Base-by-base conservation (phyloP, 257 asterid species). In the Jacaranda mimosifolia region DNA sequence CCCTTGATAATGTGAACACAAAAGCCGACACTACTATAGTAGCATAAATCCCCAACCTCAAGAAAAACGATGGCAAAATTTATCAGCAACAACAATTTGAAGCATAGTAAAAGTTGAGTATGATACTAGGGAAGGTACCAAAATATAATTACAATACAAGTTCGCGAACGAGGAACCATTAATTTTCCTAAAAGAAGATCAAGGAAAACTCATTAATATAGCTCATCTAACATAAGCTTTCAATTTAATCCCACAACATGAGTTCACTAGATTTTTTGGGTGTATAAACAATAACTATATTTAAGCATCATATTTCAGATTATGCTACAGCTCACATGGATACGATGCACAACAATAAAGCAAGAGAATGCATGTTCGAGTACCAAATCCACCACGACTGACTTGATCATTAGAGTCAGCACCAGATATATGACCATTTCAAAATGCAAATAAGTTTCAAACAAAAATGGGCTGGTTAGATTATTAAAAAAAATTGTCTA, bases 261-360 rank as follows among this genome's bases (percentile, higher is more conserved):
- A 49, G 6, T 13, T 49, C 56, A 18, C 35, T 56, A 2, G 18
- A 52, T 0, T 7, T 56, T 62, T 49, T 68, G 26, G 8, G 6
- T 15, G 39, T 42, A 66, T 18, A 43, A 43, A 5, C 11, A 13
- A 68, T 68, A 3, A 11, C 19, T 4, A 21, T 3, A 19, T 46
- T 19, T 45, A 40, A 9, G 5, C 13, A 14, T 40, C 7, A 19
- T 15, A 36, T 42, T 66, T 42, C 38, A 42, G 71, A 40, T 17
- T 40, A 18, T 45, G 72, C 40, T 63, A 63, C 35, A 9, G 57
- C 17, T 67, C 56, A 67, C 45, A 39, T 43, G 40, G 72, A 17
- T 67, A 21, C 8, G 5, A 40, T 10, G 26, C 26, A 59, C 32
- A 46, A 46, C 53, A 43, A 21, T 45, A 19, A 63, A 43, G 7